phyloP scores from a whole-genome alignment of 768 basidiomycete genomes.

The Clitopilus passeckerianus region DNA sequence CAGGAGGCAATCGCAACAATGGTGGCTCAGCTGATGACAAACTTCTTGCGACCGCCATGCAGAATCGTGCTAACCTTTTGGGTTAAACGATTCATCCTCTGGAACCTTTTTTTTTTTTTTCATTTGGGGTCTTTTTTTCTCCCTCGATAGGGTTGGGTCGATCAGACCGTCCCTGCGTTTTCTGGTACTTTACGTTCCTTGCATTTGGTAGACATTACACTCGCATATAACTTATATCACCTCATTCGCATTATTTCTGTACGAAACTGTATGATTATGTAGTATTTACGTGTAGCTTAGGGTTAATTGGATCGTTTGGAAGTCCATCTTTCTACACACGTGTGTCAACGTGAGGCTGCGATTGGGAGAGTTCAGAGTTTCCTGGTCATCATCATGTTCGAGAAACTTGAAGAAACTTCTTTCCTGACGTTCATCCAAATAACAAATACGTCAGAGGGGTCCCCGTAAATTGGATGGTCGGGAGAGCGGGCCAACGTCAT shows the following conservation, averaged over 20 bases:
- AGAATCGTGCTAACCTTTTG: neutral
- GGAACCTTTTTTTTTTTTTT: neutral
- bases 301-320: neutral
- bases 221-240: neutral
- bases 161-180: neutral
- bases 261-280: neutral
- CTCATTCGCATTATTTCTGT: neutral
- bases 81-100: neutral
- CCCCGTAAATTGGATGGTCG: neutral
- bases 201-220: neutral
- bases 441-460: neutral
- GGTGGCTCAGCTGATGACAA: constrained; percentile 1
- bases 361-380: no score
- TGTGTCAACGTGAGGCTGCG: neutral
- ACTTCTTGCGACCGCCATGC: neutral
- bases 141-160: neutral
- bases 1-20: neutral
- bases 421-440: neutral
- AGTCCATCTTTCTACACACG: neutral
- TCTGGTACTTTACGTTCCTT: neutral
- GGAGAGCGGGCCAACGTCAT: neutral
- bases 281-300: neutral
- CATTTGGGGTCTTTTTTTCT: neutral
- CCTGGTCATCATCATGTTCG: no score
- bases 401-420: no score